phyloP scores from a whole-genome alignment of 2,329 filamentous ascomycete genomes.

The Pezicula rhizophila region DNA sequence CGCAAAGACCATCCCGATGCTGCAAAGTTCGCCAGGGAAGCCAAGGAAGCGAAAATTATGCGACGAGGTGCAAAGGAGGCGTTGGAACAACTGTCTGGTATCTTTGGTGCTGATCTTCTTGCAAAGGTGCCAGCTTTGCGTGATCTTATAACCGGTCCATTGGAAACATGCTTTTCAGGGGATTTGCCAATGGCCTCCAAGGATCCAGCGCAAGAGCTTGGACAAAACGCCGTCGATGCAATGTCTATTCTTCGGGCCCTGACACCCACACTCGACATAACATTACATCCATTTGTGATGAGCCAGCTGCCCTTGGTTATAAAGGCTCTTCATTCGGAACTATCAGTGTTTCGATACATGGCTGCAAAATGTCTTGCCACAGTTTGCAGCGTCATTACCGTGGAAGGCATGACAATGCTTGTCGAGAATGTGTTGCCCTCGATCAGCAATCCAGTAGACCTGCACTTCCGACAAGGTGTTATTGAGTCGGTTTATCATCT shows the following conservation, averaged over 20 bases:
- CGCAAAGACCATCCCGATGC: conserved; percentile 87
- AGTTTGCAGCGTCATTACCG: conserved; percentile 91
- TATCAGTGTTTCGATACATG: conserved; percentile 92
- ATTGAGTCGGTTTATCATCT: conserved; percentile 95
- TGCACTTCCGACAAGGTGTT: conserved; percentile 84
- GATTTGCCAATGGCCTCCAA: conserved; percentile 67
- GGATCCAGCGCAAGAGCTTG: conserved; percentile 68
- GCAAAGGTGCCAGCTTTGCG: conserved; percentile 79
- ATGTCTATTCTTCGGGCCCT: conserved; percentile 89
- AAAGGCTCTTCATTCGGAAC: conserved; percentile 77
- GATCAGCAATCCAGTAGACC: conserved; percentile 83
- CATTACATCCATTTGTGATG: conserved; percentile 75
- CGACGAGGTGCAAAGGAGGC: conserved; percentile 91
- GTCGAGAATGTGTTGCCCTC: conserved; percentile 89
- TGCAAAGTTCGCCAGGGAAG: conserved; percentile 82
- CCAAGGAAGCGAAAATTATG: conserved; percentile 82
- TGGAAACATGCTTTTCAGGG: conserved; percentile 66
- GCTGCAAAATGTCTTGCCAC: conserved; percentile 97
- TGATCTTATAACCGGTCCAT: conserved; percentile 73
- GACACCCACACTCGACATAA: conserved; percentile 77
- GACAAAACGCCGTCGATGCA: conserved; percentile 90
- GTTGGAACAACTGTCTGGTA: conserved; percentile 75
- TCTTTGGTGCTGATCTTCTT: conserved; percentile 73
- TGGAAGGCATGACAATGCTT: conserved; percentile 91
- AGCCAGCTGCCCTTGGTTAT: conserved; percentile 79